phyloP scores from a whole-genome alignment of 1,284 basidiomycete species.

The Amylostereum areolatum region DNA sequence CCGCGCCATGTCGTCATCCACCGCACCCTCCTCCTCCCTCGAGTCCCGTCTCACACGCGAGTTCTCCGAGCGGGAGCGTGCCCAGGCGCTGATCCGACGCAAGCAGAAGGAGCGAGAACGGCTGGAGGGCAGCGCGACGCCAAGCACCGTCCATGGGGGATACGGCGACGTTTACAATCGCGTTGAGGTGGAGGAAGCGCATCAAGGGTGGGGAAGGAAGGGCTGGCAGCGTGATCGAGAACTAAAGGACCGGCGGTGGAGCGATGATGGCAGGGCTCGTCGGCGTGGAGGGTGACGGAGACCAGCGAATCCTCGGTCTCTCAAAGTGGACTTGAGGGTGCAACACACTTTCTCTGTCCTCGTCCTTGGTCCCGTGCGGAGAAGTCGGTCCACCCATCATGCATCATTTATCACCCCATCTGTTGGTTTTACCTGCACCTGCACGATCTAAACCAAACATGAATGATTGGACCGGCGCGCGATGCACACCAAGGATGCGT shows the following conservation, averaged over 20 bases:
- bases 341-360: no score
- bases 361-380: no score
- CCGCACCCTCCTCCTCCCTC: slow-evolving; percentile 10
- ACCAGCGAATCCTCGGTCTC: no score
- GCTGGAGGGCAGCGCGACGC: slow-evolving; percentile 44
- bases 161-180: slow-evolving; percentile 71
- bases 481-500: no score
- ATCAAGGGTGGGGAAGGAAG: slow-evolving; percentile 27
- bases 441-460: no score
- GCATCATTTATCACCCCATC: no score
- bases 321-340: no score
- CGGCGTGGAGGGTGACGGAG: no score
- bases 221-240: slow-evolving; percentile 10
- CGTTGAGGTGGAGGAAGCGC: slow-evolving; percentile 65
- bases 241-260: not conserved
- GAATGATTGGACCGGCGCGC: no score
- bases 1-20: not conserved
- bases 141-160: slow-evolving; percentile 59
- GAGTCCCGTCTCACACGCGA: slow-evolving; percentile 54
- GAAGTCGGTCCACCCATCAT: no score
- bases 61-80: slow-evolving; percentile 65
- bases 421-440: no score
- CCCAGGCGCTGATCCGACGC: slow-evolving; percentile 58
- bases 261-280: no score
- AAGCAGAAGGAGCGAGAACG: slow-evolving; percentile 57